A percentile compares a stretch with the other conserved stretches of the same genome.
Evolutionary conservation across 495 filamentous ascomycete species (phyloP).

Genomic region (Staphylotrichum longicolle): DNA sequence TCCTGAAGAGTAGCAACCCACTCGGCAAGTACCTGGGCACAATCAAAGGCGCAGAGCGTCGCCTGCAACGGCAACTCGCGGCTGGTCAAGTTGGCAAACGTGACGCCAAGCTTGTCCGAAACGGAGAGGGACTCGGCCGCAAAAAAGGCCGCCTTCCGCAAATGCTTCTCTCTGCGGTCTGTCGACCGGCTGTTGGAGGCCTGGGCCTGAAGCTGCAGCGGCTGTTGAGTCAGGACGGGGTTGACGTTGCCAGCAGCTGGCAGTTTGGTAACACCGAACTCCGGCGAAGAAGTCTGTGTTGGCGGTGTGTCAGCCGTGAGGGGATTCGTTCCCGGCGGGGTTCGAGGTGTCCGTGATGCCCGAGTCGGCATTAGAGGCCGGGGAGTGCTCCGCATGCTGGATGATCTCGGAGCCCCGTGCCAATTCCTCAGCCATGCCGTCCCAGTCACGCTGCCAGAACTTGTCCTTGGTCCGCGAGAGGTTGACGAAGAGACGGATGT

Average conservation of each 20-base stretch:
- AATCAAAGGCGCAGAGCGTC: conserved; percentile 92
- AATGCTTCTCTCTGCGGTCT: conserved; percentile 70
- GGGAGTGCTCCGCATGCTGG: conserved; percentile 69
- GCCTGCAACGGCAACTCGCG: conserved; percentile 91
- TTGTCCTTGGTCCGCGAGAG: conserved; percentile 87
- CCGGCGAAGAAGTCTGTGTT: conserved; percentile 53
- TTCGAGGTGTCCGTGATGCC: conserved; percentile 52
- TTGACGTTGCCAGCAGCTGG: conserved; percentile 22
- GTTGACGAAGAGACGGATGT: conserved; percentile 90
- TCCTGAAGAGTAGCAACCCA: conserved; percentile 96
- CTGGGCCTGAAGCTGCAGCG: conserved; percentile 29
- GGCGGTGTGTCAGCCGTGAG: conserved; percentile 55
- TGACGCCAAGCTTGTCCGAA: conserved; percentile 83
- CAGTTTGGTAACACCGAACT: conserved; percentile 43
- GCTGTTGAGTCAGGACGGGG: conserved; percentile 24
- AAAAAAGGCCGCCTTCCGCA: conserved; percentile 91
- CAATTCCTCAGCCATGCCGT: conserved; percentile 87
- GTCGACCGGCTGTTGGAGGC: conserved; percentile 33
- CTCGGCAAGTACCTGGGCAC: conserved; percentile 93
- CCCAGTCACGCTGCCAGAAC: conserved; percentile 93
- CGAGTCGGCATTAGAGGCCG: conserved; percentile 52
- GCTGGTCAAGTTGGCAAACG: conserved; percentile 80
- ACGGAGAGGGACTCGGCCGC: conserved; percentile 89
- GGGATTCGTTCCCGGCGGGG: conserved; percentile 45
- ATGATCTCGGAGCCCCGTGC: conserved; percentile 71